phyloP scores from a whole-genome alignment of 768 basidiomycete genomes.

The Suillus subaureus region DNA sequence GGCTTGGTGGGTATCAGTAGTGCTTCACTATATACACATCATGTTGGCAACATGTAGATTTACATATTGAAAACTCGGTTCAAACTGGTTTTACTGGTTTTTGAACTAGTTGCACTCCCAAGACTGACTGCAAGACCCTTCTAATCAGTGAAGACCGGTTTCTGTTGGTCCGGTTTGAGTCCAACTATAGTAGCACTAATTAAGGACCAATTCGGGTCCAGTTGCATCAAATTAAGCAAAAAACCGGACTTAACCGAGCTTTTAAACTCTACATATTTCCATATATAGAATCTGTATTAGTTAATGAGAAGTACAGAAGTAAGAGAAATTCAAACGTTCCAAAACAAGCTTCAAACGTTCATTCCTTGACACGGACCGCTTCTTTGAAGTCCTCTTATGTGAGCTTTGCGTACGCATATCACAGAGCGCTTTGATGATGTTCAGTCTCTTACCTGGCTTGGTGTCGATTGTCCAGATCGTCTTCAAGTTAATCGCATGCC shows the following conservation, averaged over 20 bases:
- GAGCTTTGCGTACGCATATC: neutral
- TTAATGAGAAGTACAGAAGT: slow-evolving; percentile 13
- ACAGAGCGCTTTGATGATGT: neutral
- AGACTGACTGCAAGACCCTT: neutral
- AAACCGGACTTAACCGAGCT: too few relatives aligned
- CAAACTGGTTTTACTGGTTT: neutral
- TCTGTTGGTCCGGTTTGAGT: neutral
- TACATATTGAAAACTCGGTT: neutral
- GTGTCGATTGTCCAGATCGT: neutral
- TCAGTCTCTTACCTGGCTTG: neutral
- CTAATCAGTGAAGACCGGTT: neutral
- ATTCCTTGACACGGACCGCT: neutral
- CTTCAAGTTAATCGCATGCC: neutral
- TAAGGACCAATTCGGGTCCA: neutral
- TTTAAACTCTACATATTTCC: slow-evolving; percentile 15
- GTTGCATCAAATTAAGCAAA: too few relatives aligned
- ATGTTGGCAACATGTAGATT: neutral
- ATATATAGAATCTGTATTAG: slow-evolving; percentile 32
- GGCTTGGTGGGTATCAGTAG: neutral
- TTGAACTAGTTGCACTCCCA: neutral
- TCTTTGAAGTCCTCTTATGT: neutral
- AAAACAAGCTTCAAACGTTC: neutral
- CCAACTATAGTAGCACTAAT: neutral
- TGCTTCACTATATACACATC: neutral
- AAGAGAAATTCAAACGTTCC: slow-evolving; percentile 1